phyloP scores from a whole-genome alignment of 164 flowering plant species.

The Vitis vinifera region ASM3070453v1 NC_081812.1:13079501-13080000 shows the following conservation, averaged over 20 bases:
- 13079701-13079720: conserved; percentile 74
- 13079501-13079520: not conserved
- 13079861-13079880: not conserved
- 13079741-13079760: not conserved
- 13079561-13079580: conserved; percentile 74
- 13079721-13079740: not conserved
- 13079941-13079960: too few relatives aligned
- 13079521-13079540: not conserved
- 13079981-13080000: too few relatives aligned
- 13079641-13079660: conserved; percentile 39
- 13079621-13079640: conserved; percentile 30
- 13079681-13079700: conserved; percentile 22
- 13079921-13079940: too few relatives aligned
- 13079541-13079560: conserved; percentile 55
- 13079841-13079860: not conserved
- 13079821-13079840: not conserved
- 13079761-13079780: not conserved
- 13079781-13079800: not conserved
- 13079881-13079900: not conserved
- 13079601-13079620: conserved; percentile 17
- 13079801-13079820: not conserved
- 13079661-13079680: conserved; percentile 54
- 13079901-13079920: not conserved
- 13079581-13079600: conserved; percentile 72
- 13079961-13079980: too few relatives aligned